These are phyloP conservation scores for Alternaria burnsii DNA, from an alignment of 2,329 filamentous ascomycete species.

Conservation along the genomic window DNA sequence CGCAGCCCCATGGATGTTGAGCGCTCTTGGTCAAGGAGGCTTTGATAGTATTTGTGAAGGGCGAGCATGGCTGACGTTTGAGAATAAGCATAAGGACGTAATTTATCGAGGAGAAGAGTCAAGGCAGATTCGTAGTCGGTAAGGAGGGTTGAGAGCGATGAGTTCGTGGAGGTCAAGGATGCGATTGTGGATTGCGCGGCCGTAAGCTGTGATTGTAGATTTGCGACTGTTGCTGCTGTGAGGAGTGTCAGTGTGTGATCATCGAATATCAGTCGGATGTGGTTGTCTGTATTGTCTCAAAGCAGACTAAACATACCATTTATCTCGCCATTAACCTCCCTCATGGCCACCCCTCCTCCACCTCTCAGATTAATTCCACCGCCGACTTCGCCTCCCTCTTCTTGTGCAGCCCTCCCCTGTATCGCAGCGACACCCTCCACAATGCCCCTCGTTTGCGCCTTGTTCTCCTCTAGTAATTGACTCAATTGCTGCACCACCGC, in stretches of 20 bases:
- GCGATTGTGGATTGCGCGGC: slow-evolving; percentile 38
- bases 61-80: slow-evolving; percentile 55
- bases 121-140: slow-evolving; percentile 56
- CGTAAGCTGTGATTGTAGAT: slow-evolving; percentile 44
- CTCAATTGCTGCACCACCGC: slow-evolving; percentile 52
- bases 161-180: slow-evolving; percentile 36
- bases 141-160: slow-evolving; percentile 40
- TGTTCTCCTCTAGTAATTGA: slow-evolving; percentile 51
- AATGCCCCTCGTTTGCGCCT: slow-evolving; percentile 49
- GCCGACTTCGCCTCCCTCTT: slow-evolving; percentile 42
- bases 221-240: slow-evolving; percentile 41
- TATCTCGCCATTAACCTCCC: slow-evolving; percentile 49
- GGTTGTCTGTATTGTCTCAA: background rate
- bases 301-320: slow-evolving; percentile 32
- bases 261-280: background rate
- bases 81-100: slow-evolving; percentile 46
- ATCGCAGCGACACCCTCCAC: slow-evolving; percentile 51
- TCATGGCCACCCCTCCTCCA: slow-evolving; percentile 21
- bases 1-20: slow-evolving; percentile 56
- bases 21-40: slow-evolving; percentile 55
- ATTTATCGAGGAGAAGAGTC: slow-evolving; percentile 49
- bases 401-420: slow-evolving; percentile 43
- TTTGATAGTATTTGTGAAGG: slow-evolving; percentile 59
- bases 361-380: slow-evolving; percentile 3
- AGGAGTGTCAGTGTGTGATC: slow-evolving; percentile 11